Percentiles rank a stretch among this genome's conserved stretches.
These are phyloP conservation scores for Leccinum longicurvipes DNA, from an alignment of 768 basidiomycete species.

Conservation along the genomic window DNA sequence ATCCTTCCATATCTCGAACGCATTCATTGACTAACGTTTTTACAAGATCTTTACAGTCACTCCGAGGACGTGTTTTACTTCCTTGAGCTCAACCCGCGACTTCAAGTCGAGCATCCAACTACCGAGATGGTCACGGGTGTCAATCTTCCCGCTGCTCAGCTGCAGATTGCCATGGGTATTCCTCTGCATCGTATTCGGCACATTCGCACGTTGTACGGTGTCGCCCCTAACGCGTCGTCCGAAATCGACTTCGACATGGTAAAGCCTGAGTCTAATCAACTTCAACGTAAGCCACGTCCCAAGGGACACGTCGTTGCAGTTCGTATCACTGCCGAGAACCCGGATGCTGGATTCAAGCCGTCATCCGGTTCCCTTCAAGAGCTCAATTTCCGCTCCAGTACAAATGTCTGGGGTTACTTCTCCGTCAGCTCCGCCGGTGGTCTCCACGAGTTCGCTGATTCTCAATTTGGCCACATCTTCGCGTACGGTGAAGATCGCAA, in stretches of 20 bases:
- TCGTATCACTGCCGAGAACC: constrained; percentile 99
- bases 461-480: constrained; percentile 99
- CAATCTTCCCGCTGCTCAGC: constrained; percentile 94
- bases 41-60: constrained; percentile 87
- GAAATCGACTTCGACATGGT: constrained; percentile 97
- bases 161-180: constrained; percentile 97
- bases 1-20: not conserved
- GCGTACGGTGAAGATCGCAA: constrained; percentile 95
- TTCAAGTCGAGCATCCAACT: constrained; percentile 99
- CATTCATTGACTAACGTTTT: constrained; percentile 2
- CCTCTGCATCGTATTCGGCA: constrained; percentile 94
- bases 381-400: constrained; percentile 98
- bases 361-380: constrained; percentile 96
- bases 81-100: constrained; percentile 97
- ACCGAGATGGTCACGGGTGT: constrained; percentile 99
- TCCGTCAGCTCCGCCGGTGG: constrained; percentile 94
- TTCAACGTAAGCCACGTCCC: constrained; percentile 92
- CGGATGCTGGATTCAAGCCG: constrained; percentile 99
- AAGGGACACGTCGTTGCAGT: constrained; percentile 99
- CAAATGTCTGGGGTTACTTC: constrained; percentile 99
- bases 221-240: constrained; percentile 82
- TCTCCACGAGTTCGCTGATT: constrained; percentile 98
- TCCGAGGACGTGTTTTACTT: constrained; percentile 94
- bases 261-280: constrained; percentile 80
- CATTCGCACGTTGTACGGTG: constrained; percentile 93